These are phyloP conservation scores for Suillus variegatus DNA, from an alignment of 768 basidiomycete genomes.

Conservation along the genomic window DNA sequence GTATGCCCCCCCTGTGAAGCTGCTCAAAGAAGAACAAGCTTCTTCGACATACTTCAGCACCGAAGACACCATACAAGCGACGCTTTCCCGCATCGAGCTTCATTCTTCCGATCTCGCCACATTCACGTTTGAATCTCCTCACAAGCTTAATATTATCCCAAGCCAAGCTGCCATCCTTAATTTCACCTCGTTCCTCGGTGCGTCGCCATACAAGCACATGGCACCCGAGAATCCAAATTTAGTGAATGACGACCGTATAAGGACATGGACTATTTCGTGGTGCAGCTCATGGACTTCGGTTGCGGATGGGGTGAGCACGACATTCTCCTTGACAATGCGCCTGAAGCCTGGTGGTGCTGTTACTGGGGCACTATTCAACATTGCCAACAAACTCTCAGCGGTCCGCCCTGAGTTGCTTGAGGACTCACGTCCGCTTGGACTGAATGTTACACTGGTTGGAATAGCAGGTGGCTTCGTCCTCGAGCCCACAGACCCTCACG, in stretches of 20 bases:
- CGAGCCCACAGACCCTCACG: conserved; percentile 1
- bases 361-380: conserved; percentile 53
- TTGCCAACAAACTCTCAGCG: conserved; percentile 44
- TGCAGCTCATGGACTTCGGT: conserved; percentile 21
- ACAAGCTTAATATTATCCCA: conserved; percentile 35
- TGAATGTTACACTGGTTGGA: conserved; percentile 50
- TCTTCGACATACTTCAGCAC: conserved; percentile 32
- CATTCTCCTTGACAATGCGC: conserved; percentile 55
- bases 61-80: conserved; percentile 18
- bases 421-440: conserved; percentile 39
- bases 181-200: conserved; percentile 52
- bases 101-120: conserved; percentile 54
- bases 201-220: conserved; percentile 55
- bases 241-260: conserved; percentile 66
- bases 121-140: conserved; percentile 48
- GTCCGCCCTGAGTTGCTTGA: conserved; percentile 41
- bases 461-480: conserved; percentile 55
- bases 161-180: conserved; percentile 62
- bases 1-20: conserved; percentile 62
- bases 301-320: background rate
- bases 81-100: conserved; percentile 40
- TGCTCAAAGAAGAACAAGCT: conserved; percentile 49
- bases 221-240: conserved; percentile 45
- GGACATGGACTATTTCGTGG: conserved; percentile 63
- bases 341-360: conserved; percentile 55